Percentiles rank a stretch among this genome's conserved stretches.
phyloP scores from a whole-genome alignment of 2,329 filamentous ascomycete genomes.

The Nannizziopsis arthrosporioides region DNA sequence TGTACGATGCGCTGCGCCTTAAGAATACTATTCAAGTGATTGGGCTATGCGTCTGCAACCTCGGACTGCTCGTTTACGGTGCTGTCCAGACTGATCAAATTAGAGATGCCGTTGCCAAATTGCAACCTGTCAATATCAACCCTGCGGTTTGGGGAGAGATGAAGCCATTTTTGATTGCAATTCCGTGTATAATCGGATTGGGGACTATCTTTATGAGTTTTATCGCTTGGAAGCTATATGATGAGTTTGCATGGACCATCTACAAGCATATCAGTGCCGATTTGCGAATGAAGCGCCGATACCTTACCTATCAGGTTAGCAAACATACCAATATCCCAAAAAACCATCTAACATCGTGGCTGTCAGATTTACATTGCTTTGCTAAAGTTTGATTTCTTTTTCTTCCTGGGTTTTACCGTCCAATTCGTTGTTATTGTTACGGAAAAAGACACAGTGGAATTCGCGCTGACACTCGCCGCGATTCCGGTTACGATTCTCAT shows the following conservation, averaged over 20 bases:
- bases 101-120: constrained; percentile 51
- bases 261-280: constrained; percentile 98
- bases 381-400: constrained; percentile 99
- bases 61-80: constrained; percentile 84
- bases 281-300: constrained; percentile 90
- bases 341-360: background rate
- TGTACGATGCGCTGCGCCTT: constrained; percentile 83
- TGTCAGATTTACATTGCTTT: constrained; percentile 87
- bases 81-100: constrained; percentile 91
- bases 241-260: constrained; percentile 98
- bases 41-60: constrained; percentile 82
- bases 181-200: constrained; percentile 71
- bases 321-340: background rate
- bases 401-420: constrained; percentile 96
- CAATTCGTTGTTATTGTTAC: constrained; percentile 92
- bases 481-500: constrained; percentile 86
- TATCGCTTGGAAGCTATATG: constrained; percentile 87
- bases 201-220: constrained; percentile 62
- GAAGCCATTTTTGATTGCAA: constrained; percentile 67
- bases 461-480: constrained; percentile 74
- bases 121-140: constrained; percentile 42
- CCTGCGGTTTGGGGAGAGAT: constrained; percentile 55
- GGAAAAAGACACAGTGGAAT: constrained; percentile 57
- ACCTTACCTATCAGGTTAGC: constrained; percentile 84
- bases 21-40: constrained; percentile 99